A percentile compares a stretch with the other conserved stretches of the same genome.
Evolutionary conservation across 2,329 filamentous ascomycete genomes (phyloP).

Genomic region (Penicillium hordei): DNA sequence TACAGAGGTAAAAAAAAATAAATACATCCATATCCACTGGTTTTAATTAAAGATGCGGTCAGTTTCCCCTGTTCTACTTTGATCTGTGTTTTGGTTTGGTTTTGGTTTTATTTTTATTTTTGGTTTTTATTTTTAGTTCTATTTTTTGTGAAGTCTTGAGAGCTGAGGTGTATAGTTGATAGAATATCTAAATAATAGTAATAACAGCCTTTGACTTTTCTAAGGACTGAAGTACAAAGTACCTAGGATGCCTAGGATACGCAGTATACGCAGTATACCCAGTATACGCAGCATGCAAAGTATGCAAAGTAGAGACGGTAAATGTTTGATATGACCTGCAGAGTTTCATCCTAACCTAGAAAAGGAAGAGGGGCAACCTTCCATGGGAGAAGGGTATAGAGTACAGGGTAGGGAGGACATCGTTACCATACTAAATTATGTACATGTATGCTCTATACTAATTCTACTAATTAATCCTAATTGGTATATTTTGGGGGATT

Average conservation of each 20-base stretch:
- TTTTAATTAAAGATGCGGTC: constrained; percentile 25
- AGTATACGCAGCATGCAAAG: too few relatives aligned
- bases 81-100: too few relatives aligned
- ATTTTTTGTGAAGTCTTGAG: too few relatives aligned
- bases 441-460: not conserved
- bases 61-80: constrained; percentile 5
- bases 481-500: not conserved
- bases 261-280: too few relatives aligned
- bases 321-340: constrained; percentile 3
- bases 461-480: not conserved
- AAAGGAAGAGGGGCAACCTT: constrained; percentile 11
- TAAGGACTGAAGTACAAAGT: too few relatives aligned
- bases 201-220: too few relatives aligned
- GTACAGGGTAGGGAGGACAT: not conserved
- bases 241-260: too few relatives aligned
- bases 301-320: not conserved
- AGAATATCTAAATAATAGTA: too few relatives aligned
- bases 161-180: too few relatives aligned
- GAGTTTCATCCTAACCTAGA: constrained; percentile 9
- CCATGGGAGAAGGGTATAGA: not conserved
- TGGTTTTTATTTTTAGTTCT: not conserved
- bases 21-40: constrained; percentile 3
- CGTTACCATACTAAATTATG: not conserved
- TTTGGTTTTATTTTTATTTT: too few relatives aligned
- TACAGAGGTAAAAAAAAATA: not conserved